phyloP scores from a whole-genome alignment of 2,329 filamentous ascomycete genomes.

The Cladorrhinum sp. region DNA sequence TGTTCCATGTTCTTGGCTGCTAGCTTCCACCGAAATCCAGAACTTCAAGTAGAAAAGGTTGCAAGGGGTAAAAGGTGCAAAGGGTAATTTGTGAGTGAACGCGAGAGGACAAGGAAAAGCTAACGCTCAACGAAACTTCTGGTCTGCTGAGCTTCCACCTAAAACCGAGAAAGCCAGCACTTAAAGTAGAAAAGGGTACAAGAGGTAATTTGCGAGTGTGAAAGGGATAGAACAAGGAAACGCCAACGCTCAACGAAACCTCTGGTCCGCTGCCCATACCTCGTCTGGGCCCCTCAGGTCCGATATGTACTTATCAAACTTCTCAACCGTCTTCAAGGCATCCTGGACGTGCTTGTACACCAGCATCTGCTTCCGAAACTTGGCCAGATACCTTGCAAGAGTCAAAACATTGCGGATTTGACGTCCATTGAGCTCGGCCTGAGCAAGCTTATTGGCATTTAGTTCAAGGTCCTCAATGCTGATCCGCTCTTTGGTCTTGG shows the following conservation, averaged over 20 bases:
- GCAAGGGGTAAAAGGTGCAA: too few relatives aligned
- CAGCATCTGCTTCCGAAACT: not conserved
- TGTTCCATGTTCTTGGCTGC: too few relatives aligned
- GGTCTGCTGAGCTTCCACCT: too few relatives aligned
- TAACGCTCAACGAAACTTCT: too few relatives aligned
- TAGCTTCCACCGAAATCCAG: too few relatives aligned
- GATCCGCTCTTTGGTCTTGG: not conserved
- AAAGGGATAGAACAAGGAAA: too few relatives aligned
- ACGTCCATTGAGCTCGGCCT: not conserved
- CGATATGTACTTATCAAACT: not conserved
- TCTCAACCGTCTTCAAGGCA: not conserved
- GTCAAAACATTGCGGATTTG: not conserved
- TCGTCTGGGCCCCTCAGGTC: not conserved
- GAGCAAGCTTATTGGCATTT: slow-evolving; percentile 4
- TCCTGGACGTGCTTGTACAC: not conserved
- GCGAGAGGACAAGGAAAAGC: too few relatives aligned
- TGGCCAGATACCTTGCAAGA: not conserved
- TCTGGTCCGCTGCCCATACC: not conserved
- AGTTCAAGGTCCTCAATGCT: slow-evolving; percentile 3
- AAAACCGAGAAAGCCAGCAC: too few relatives aligned
- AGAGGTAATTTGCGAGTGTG: too few relatives aligned
- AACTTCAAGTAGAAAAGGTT: too few relatives aligned
- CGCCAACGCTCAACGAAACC: not conserved
- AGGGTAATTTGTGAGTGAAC: too few relatives aligned
- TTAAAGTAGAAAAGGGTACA: too few relatives aligned